Evolutionary conservation across 2,329 filamentous ascomycete genomes (phyloP), one percentile per base, ranked within the genome.

Genomic region (Neoarthrinium moseri): DNA sequence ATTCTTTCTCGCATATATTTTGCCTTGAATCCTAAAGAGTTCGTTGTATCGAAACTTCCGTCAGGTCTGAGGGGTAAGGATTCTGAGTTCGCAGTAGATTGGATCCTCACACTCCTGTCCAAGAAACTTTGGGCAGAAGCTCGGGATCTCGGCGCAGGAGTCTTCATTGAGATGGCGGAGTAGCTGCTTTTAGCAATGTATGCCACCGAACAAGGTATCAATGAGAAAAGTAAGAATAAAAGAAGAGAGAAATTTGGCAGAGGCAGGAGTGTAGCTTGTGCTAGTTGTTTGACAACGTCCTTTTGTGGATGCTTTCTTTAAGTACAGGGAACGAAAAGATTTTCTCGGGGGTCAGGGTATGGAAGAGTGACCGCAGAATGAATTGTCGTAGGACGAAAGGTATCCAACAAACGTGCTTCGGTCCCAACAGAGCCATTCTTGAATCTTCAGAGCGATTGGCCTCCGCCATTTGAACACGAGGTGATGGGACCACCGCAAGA

Each of bases 261-360:
- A 15, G 32, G n/a, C 32, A 34, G 32, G 15, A 34, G 15, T 5
- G 32, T 17, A 34, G 32, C 32, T 34, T 34, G 21, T 34, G 32
- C n/a, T 34, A 4, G 32, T 34, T 34, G 32, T 18, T 17, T 34
- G 32, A 18, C 32, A 34, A 34, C 32, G n/a, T n/a, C n/a, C 32
- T n/a, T 20, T 34, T 34, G 32, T 34, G 32, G 32, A 34, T 34
- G 32, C 32, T 18, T 10, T 18, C 15, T 34, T 34, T 17, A 34
- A 34, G 32, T n/a, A 34, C n/a, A 34, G 21, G n/a, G n/a, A 34
- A 34, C 32, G n/a, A 34, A 34, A 34, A 34, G 32, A 34, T 34
- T 17, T 34, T 34, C 15, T 34, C 15, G 32, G n/a, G 12, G 6
- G n/a, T 17, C 32, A 17, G 32, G 5, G 12, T 18, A 34, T 34